A percentile compares a stretch with the other conserved stretches of the same genome.
Evolutionary conservation across 805 yeast species (phyloP).

Genomic region (Yamadazyma takamatsuzukensis): DNA sequence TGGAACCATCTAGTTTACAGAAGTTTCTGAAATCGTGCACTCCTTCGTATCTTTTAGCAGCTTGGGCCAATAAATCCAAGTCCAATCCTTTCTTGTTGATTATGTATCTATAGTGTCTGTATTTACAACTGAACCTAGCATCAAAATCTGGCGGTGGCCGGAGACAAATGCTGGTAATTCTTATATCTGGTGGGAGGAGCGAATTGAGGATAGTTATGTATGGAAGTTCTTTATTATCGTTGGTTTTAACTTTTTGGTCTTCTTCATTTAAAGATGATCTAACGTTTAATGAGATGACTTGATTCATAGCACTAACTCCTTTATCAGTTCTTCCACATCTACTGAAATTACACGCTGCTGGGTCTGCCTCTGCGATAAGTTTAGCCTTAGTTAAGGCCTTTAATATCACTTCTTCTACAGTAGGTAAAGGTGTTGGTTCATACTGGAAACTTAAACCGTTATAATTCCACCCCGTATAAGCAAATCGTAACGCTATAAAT

Average conservation of each 20-base stretch:
- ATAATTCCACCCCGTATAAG: conserved; percentile 93
- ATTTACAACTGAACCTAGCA: conserved; percentile 88
- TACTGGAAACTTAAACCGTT: conserved; percentile 84
- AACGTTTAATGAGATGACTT: conserved; percentile 77
- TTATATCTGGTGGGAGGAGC: conserved; percentile 73
- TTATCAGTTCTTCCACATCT: conserved; percentile 94
- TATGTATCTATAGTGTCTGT: conserved; percentile 81
- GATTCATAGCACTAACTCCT: conserved; percentile 97
- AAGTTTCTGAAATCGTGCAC: conserved; percentile 90
- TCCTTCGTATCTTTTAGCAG: conserved; percentile 62
- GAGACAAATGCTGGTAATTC: conserved; percentile 76
- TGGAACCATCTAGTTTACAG: conserved; percentile 91
- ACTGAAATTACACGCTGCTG: conserved; percentile 67
- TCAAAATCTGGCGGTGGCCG: conserved; percentile 82
- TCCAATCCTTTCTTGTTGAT: conserved; percentile 60
- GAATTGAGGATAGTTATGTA: conserved; percentile 75
- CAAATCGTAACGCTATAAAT: conserved; percentile 74
- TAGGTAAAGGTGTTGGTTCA: conserved; percentile 73
- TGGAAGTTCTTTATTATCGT: conserved; percentile 69
- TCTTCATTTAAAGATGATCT: conserved; percentile 64
- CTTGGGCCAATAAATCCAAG: conserved; percentile 62
- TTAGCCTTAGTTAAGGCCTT: conserved; percentile 67
- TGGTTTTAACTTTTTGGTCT: conserved; percentile 53
- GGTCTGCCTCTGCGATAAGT: conserved; percentile 57
- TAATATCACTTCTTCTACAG: conserved; percentile 76